Evolutionary conservation across 305 asterid species (phyloP), one percentile per base, ranked within the genome.

Genomic region (Fraxinus ornus): DNA sequence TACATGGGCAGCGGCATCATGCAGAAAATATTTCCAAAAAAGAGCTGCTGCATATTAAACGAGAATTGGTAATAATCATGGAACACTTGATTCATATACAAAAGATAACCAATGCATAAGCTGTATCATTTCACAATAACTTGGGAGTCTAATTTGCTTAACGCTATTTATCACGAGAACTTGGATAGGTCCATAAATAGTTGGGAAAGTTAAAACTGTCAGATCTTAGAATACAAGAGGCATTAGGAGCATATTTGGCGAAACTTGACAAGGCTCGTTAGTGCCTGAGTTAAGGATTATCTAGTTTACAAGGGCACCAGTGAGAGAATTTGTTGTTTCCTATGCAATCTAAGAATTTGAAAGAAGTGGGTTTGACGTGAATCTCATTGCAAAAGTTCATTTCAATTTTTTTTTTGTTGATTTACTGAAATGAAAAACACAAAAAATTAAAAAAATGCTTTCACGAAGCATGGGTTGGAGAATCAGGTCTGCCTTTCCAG

Each of bases 1-100:
- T 96, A 92, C 97, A 96, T 93, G 85, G 93, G 97, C 80, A 96
- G 87, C 13, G 98, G 93, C 98, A 96, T 91, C 94, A 92, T 92
- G 95, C 98, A 96, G 82, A 93, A 82, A 64, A 92, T 82, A 74
- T 93, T 93, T 66, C 98, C 98, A 87, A 93, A 83, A 86, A 94
- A 91, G 60, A 96, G 95, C 78, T 74, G 83, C 99, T 94, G 95
- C 90, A 87, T 37, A 41, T 64, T 39, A 75, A 22, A 88, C 26
- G 66, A 57, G 26, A 19, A 57, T n/a, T 57, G 66, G 66, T 55
- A 57, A 57, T 57, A 57, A 57, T n/a, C 80, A 83, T 73, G 60
- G 52, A 81, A 15, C 2, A 21, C 49, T 79, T 22, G 24, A 74
- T 24, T 41, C 36, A 19, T 41, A 49, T 13, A 60, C 70, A 39